These are phyloP conservation scores for Termitomyces sp. DNA, from an alignment of 768 basidiomycete species.

Conservation along the genomic window DNA sequence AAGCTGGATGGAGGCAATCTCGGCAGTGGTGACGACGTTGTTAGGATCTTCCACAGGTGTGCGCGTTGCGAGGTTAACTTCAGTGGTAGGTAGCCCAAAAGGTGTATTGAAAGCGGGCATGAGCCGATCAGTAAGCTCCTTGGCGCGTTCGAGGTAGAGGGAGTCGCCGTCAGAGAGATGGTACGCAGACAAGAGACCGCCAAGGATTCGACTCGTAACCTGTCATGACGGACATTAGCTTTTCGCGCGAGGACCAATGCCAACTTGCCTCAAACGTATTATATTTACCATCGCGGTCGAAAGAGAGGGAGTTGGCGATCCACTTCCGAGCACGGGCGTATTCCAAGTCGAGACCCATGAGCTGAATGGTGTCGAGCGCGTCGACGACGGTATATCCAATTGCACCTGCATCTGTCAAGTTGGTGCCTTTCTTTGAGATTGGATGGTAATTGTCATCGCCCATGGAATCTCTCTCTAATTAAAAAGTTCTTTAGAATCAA, in stretches of 20 bases:
- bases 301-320: conserved; percentile 63
- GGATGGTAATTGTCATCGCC: conserved; percentile 93
- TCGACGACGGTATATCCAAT: conserved; percentile 92
- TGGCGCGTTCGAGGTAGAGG: conserved; percentile 71
- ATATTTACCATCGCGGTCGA: conserved; percentile 76
- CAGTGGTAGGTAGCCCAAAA: conserved; percentile 72
- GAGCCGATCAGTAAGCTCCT: conserved; percentile 80
- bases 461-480: conserved; percentile 82
- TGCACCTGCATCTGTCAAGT: conserved; percentile 71
- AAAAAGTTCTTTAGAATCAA: not conserved
- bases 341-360: conserved; percentile 83
- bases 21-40: conserved; percentile 74
- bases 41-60: conserved; percentile 58
- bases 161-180: conserved; percentile 70
- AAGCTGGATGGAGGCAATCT: conserved; percentile 82
- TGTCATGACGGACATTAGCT: conserved; percentile 21
- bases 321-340: conserved; percentile 76
- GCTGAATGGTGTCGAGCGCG: conserved; percentile 81
- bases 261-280: conserved; percentile 83
- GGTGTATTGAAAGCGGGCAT: conserved; percentile 79
- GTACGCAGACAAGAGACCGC: conserved; percentile 84
- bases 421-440: conserved; percentile 64
- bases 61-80: conserved; percentile 63
- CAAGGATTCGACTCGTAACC: conserved; percentile 91
- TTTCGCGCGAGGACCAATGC: not conserved